Evolutionary conservation across 495 filamentous ascomycete genomes (phyloP).

Genomic region (Tirmania nivea): DNA sequence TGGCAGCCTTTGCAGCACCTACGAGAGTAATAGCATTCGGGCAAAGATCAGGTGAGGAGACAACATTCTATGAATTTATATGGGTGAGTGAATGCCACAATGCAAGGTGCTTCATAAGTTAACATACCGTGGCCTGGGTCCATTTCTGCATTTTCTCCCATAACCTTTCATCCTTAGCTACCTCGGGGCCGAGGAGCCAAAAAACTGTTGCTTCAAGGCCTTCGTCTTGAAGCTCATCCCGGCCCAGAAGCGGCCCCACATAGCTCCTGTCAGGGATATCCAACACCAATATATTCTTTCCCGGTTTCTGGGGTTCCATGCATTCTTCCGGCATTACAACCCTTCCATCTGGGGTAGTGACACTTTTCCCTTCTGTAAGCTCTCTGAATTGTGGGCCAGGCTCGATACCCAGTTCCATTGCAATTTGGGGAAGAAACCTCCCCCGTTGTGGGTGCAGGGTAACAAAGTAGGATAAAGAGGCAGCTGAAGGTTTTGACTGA

Average conservation of each 20-base stretch:
- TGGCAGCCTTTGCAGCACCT: conserved; percentile 36
- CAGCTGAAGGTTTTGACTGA: conserved; percentile 34
- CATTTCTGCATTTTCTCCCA: conserved; percentile 43
- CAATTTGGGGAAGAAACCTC: conserved; percentile 49
- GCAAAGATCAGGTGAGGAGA: conserved; percentile 48
- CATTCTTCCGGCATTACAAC: conserved; percentile 36
- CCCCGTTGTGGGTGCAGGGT: conserved; percentile 52
- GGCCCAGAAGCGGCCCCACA: conserved; percentile 24
- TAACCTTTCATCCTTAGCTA: conserved; percentile 39
- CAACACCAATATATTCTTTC: conserved; percentile 48
- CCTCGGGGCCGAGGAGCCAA: conserved; percentile 56
- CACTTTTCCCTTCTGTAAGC: conserved; percentile 30
- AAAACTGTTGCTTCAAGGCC: conserved; percentile 24
- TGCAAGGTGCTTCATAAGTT: not conserved
- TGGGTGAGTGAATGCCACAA: not conserved
- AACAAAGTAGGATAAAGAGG: conserved; percentile 69
- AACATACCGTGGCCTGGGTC: conserved; percentile 5
- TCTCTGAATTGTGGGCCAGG: conserved; percentile 28
- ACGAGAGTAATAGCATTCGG: conserved; percentile 49
- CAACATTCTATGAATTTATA: conserved; percentile 40
- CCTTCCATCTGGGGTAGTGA: conserved; percentile 31
- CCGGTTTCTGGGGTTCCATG: conserved; percentile 28
- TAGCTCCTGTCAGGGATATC: conserved; percentile 53
- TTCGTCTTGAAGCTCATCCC: not conserved
- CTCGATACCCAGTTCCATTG: conserved; percentile 35